phyloP scores from a whole-genome alignment of 306 rosid species.

The Dryas drummondii region DNA sequence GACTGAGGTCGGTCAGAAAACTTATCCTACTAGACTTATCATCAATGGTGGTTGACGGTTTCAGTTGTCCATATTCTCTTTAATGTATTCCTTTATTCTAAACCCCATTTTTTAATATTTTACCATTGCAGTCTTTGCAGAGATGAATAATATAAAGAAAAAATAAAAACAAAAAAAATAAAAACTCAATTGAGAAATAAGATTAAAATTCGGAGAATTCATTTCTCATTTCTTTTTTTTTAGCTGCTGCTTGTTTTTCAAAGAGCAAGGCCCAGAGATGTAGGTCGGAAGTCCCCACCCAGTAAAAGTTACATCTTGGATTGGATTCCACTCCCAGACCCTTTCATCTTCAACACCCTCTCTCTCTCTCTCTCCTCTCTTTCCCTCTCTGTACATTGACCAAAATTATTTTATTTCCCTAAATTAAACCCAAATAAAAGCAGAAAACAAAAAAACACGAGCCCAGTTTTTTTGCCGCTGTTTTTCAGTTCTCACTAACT shows the following conservation, averaged over 20 bases:
- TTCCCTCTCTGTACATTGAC: slow-evolving; percentile 60
- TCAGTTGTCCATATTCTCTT: background rate
- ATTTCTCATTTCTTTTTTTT: background rate
- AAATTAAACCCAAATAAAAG: slow-evolving; percentile 21
- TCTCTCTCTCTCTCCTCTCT: slow-evolving; percentile 17
- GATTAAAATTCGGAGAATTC: slow-evolving; percentile 21
- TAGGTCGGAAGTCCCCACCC: background rate
- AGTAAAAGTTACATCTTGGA: background rate
- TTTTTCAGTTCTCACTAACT: slow-evolving; percentile 6
- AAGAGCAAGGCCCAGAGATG: slow-evolving; percentile 5
- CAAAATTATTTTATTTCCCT: slow-evolving; percentile 53
- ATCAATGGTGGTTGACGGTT: background rate
- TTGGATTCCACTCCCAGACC: background rate
- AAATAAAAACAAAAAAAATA: background rate
- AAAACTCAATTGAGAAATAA: background rate
- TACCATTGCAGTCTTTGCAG: background rate
- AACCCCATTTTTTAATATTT: background rate
- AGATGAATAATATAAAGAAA: background rate
- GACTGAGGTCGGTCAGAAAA: background rate
- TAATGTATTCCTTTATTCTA: background rate
- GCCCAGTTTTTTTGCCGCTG: background rate
- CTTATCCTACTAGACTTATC: background rate
- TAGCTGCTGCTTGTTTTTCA: background rate
- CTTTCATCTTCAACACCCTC: slow-evolving; percentile 8
- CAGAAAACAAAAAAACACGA: slow-evolving; percentile 2